Percentiles rank a stretch among this genome's conserved stretches.
phyloP scores from a whole-genome alignment of 2,329 filamentous ascomycete genomes.

The Aureobasidium sp. region DNA sequence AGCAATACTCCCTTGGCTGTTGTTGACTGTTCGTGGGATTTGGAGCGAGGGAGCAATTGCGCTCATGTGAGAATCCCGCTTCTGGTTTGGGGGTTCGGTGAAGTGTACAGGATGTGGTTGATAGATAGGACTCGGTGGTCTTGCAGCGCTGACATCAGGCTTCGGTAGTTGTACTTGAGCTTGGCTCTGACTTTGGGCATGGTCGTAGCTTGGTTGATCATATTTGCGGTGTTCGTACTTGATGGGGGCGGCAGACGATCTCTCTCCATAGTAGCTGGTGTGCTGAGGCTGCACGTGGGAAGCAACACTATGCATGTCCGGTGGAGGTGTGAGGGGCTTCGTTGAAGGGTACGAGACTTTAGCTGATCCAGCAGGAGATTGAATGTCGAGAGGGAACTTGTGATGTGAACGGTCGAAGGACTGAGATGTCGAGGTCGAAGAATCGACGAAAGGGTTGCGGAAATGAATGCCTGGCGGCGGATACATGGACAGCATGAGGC shows the following conservation, averaged over 20 bases:
- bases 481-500: constrained; percentile 31
- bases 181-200: constrained; percentile 4
- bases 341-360: constrained; percentile 18
- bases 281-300: constrained; percentile 21
- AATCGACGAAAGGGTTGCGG: constrained; percentile 28
- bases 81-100: constrained; percentile 16
- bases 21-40: constrained; percentile 69
- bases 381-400: constrained; percentile 19
- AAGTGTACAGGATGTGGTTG: constrained; percentile 21
- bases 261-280: constrained; percentile 25
- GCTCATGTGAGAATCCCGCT: constrained; percentile 25
- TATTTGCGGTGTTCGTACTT: constrained; percentile 21
- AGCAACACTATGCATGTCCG: constrained; percentile 29
- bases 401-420: constrained; percentile 17
- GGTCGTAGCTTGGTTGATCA: constrained; percentile 13
- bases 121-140: constrained; percentile 16
- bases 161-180: not conserved
- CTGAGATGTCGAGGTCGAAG: constrained; percentile 21
- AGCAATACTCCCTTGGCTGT: constrained; percentile 66
- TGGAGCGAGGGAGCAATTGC: constrained; percentile 51
- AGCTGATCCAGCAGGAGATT: constrained; percentile 14
- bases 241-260: constrained; percentile 16
- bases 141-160: constrained; percentile 4
- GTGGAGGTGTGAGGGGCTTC: constrained; percentile 29
- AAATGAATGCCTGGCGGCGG: constrained; percentile 28